Conservation (phyloP, 2,329 filamentous ascomycete species). For the Aureobasidium leucospermi region DNA sequence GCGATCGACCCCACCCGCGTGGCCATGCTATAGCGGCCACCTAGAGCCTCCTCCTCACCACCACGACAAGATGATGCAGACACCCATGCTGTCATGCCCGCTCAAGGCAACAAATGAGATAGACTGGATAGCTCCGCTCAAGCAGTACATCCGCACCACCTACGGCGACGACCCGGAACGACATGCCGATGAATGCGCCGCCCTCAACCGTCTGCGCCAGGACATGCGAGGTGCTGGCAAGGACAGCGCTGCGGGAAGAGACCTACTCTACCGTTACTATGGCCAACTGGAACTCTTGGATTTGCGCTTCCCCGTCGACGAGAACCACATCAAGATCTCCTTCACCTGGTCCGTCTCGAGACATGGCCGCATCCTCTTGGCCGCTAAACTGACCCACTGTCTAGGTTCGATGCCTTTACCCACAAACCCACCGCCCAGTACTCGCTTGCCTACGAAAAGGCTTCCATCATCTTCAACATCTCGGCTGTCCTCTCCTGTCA, state of each 20-base stretch:
- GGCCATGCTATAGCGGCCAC: conserved; percentile 10
- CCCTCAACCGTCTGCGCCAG: conserved; percentile 88
- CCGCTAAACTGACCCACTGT: neutral
- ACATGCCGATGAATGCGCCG: conserved; percentile 91
- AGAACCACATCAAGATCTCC: conserved; percentile 97
- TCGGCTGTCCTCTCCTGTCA: conserved; percentile 94
- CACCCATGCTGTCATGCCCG: conserved; percentile 91
- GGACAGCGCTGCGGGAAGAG: conserved; percentile 87
- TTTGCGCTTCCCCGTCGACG: conserved; percentile 90
- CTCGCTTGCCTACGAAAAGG: conserved; percentile 95
- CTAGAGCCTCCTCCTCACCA: neutral
- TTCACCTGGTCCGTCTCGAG: conserved; percentile 76
- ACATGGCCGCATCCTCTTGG: neutral
- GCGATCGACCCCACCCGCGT: conserved; percentile 8
- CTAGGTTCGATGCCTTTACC: conserved; percentile 99
- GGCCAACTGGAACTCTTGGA: conserved; percentile 93
- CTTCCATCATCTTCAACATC: conserved; percentile 99
- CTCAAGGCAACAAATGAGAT: conserved; percentile 94
- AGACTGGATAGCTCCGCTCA: conserved; percentile 90
- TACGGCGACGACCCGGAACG: conserved; percentile 96
- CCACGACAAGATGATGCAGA: conserved; percentile 51
- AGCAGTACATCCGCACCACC: conserved; percentile 84
- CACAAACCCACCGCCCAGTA: conserved; percentile 96
- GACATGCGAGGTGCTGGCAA: conserved; percentile 97
- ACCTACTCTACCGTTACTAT: conserved; percentile 94